Base-by-base conservation (phyloP, 352 stramenopile genomes). In the Phytophthora boehmeriae region DNA sequence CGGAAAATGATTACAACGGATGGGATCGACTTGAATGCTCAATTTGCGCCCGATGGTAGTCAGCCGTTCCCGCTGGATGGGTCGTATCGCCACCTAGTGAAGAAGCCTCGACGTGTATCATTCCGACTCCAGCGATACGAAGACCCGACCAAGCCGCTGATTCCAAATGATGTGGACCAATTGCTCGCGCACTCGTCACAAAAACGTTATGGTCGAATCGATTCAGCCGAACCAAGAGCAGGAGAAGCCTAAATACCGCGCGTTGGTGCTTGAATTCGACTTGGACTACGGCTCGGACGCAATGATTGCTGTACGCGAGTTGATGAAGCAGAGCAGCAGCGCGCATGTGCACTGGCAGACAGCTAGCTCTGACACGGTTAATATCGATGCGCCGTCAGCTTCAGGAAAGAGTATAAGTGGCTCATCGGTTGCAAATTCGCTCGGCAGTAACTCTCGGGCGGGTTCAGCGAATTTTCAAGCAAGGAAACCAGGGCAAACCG, bases 271-370 rank as follows among this genome's bases (percentile, higher is more conserved):
- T 8, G 70, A 83, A 43, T 92, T 92, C 42, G 73, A 75, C 23
- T 65, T 92, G 25, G 75, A 76, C 16, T 84, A 83, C 43, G 79
- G 76, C 19, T 87, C 75, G 2, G 80, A 99, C 77, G 96, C 96
- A 10, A 99, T 93, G 13, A 97, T 98, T 61, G 94, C 92, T 20
- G 71, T 98, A 19, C 80, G 95, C 35, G 95, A 98, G 59, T 69
- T 99, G n/a, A 96, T 96, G 63, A 98, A 98, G 72, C 80, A 83
- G 68, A 97, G 68, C 75, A 98, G 69, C 76, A 97, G 75, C 48
- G 71, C 83, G 25, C 73, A 90, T 55, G 78, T 90, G 17, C 83
- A 89, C 54, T 84, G 78, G 75, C 75, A 90, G 54, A 60, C 55
- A n/a, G 27, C 35, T 0, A 64, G 11, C 34, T 49, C 34, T 0